phyloP scores from a whole-genome alignment of 1,284 basidiomycete species.

The Anthracocystis panici-leucophaei region DNA sequence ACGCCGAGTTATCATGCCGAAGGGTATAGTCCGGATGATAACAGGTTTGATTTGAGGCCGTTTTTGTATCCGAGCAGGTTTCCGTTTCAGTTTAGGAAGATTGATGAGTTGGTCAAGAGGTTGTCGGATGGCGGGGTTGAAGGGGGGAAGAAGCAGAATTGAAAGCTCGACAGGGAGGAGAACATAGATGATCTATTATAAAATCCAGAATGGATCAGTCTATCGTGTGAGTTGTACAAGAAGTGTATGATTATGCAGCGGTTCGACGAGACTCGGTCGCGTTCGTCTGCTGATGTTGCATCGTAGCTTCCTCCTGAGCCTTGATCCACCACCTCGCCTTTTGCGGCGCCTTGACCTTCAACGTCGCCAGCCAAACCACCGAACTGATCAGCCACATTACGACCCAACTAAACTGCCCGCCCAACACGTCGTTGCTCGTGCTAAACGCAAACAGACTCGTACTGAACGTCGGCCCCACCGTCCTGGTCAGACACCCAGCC shows the following conservation, averaged over 20 bases:
- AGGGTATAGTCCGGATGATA: constrained; percentile 91
- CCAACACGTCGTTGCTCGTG: constrained; percentile 25
- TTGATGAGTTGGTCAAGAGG: constrained; percentile 78
- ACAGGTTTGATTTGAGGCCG: constrained; percentile 93
- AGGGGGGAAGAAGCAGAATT: neutral
- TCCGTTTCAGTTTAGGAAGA: constrained; percentile 95
- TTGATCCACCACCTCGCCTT: constrained; percentile 31
- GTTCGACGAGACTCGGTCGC: neutral
- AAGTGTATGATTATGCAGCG: neutral
- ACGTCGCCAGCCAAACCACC: constrained; percentile 19
- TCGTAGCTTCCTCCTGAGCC: neutral
- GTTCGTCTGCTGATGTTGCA: neutral
- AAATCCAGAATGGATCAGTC: neutral
- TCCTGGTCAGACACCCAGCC: constrained; percentile 41
- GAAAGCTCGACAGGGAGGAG: neutral
- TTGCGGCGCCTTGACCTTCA: constrained; percentile 25
- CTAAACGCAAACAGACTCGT: constrained; percentile 55
- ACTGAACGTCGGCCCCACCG: constrained; percentile 44
- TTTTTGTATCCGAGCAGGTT: constrained; percentile 95
- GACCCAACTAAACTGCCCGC: constrained; percentile 48
- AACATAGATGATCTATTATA: no score
- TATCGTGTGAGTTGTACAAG: neutral
- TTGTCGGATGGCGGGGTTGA: constrained; percentile 7
- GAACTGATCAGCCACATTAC: constrained; percentile 37
- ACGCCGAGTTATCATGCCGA: constrained; percentile 96